phyloP scores from a whole-genome alignment of 2,329 filamentous ascomycete genomes.

The Celoporthe dispersa region DNA sequence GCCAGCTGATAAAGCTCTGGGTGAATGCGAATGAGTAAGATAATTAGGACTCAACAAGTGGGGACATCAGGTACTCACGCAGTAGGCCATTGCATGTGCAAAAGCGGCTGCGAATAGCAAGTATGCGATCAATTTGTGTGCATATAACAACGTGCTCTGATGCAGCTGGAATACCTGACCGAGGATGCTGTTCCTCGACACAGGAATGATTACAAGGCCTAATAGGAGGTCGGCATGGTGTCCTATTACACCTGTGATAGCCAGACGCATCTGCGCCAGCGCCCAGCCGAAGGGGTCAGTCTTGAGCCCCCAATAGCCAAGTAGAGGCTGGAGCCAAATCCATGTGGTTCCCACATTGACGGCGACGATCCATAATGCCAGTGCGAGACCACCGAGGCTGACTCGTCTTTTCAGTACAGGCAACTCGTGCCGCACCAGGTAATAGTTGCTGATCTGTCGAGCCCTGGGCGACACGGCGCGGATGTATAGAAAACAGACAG shows the following conservation, averaged over 20 bases:
- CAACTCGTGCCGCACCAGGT: background rate
- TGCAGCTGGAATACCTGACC: conserved; percentile 27
- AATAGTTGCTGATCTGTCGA: conserved; percentile 14
- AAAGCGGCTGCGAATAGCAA: conserved; percentile 14
- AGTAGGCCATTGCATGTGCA: conserved; percentile 27
- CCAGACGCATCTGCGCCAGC: conserved; percentile 25
- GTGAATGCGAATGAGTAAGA: background rate
- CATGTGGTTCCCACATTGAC: conserved; percentile 22
- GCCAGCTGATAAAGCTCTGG: conserved; percentile 1
- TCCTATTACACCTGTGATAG: conserved; percentile 26
- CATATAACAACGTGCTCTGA: conserved; percentile 29
- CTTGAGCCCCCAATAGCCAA: conserved; percentile 19
- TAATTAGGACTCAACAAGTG: background rate
- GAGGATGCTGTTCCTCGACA: conserved; percentile 29
- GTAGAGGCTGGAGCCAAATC: conserved; percentile 25
- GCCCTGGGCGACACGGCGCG: background rate
- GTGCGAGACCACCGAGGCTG: conserved; percentile 20
- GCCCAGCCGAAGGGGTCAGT: conserved; percentile 23
- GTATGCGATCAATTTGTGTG: conserved; percentile 29
- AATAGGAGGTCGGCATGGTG: conserved; percentile 31
- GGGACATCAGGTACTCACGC: conserved; percentile 16
- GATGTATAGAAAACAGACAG: conserved; percentile 12
- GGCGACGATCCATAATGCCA: conserved; percentile 23
- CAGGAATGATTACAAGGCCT: conserved; percentile 28
- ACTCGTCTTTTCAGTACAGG: conserved; percentile 17